phyloP scores from a whole-genome alignment of 306 rosid species.

The Luffa acutangula region DNA sequence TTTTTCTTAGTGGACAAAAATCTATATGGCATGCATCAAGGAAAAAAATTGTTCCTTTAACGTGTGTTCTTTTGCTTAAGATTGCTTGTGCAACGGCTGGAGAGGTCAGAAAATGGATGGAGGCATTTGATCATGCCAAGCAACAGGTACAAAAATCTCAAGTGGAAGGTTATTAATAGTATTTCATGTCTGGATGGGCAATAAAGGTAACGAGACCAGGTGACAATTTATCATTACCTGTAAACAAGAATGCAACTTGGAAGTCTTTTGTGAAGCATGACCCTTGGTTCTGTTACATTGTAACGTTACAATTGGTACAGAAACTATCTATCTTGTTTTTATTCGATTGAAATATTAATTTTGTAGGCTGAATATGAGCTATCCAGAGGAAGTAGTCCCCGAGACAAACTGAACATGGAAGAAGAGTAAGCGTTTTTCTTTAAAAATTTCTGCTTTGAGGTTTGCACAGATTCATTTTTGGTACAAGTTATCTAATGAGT shows the following conservation, averaged over 20 bases:
- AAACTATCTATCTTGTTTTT: slow-evolving; percentile 9
- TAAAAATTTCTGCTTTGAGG: slow-evolving; percentile 2
- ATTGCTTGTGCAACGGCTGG: slow-evolving; percentile 72
- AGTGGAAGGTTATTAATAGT: not conserved
- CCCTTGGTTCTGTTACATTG: not conserved
- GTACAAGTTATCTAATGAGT: not conserved
- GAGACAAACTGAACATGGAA: slow-evolving; percentile 57
- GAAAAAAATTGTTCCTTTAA: not conserved
- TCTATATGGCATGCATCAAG: not conserved
- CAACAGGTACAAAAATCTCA: slow-evolving; percentile 53
- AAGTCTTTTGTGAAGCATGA: not conserved
- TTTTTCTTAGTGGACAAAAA: not conserved
- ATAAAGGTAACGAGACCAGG: not conserved
- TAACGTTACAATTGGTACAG: not conserved
- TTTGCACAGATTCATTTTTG: not conserved
- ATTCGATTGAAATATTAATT: slow-evolving; percentile 12
- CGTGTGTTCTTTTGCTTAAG: slow-evolving; percentile 23
- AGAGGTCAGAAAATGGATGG: slow-evolving; percentile 75
- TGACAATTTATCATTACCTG: not conserved
- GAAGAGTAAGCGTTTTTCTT: slow-evolving; percentile 49
- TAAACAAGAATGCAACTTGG: not conserved
- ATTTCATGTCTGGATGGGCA: not conserved
- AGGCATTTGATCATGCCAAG: slow-evolving; percentile 88
- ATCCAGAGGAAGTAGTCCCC: slow-evolving; percentile 28
- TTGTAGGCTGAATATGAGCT: slow-evolving; percentile 76